A percentile compares a stretch with the other conserved stretches of the same genome.
Evolutionary conservation across 1,284 basidiomycete species (phyloP).

Genomic region (Exobasidium rhododendri): DNA sequence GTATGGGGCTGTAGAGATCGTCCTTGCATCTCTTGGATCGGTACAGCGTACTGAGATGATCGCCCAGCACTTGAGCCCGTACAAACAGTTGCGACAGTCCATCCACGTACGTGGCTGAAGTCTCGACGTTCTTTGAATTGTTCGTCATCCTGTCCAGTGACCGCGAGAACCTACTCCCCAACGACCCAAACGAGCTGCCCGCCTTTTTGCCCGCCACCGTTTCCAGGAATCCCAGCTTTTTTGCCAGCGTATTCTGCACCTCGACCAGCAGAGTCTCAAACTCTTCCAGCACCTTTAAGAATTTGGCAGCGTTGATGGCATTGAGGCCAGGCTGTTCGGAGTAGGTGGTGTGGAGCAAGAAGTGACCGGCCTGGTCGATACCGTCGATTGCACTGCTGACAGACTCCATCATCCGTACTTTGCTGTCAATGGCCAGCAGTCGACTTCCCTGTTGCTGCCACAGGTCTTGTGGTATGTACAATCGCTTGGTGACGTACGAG

Average conservation of each 20-base stretch:
- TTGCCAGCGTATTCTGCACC: constrained; percentile 63
- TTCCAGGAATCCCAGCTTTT: constrained; percentile 68
- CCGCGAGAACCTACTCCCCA: constrained; percentile 75
- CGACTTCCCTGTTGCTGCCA: constrained; percentile 77
- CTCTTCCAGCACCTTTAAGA: constrained; percentile 59
- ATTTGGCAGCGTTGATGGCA: constrained; percentile 46
- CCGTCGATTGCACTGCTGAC: constrained; percentile 72
- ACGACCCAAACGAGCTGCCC: constrained; percentile 45
- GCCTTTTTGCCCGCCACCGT: constrained; percentile 53
- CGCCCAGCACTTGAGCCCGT: constrained; percentile 68
- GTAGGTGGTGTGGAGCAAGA: constrained; percentile 17
- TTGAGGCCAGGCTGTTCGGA: constrained; percentile 29
- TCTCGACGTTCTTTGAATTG: constrained; percentile 75
- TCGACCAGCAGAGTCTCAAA: constrained; percentile 81
- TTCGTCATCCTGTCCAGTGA: constrained; percentile 69
- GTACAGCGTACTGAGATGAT: constrained; percentile 3
- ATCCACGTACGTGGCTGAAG: constrained; percentile 78
- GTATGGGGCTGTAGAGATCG: background rate
- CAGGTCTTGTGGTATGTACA: constrained; percentile 82
- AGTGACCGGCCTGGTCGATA: constrained; percentile 57
- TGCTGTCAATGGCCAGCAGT: constrained; percentile 73
- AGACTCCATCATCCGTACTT: constrained; percentile 77
- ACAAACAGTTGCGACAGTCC: constrained; percentile 72
- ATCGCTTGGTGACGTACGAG: constrained; percentile 77
- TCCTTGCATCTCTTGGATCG: background rate